Evolutionary conservation across 192 early-diverging fungal genomes (phyloP).

Genomic region (Phlyctochytrium planicorne): DNA sequence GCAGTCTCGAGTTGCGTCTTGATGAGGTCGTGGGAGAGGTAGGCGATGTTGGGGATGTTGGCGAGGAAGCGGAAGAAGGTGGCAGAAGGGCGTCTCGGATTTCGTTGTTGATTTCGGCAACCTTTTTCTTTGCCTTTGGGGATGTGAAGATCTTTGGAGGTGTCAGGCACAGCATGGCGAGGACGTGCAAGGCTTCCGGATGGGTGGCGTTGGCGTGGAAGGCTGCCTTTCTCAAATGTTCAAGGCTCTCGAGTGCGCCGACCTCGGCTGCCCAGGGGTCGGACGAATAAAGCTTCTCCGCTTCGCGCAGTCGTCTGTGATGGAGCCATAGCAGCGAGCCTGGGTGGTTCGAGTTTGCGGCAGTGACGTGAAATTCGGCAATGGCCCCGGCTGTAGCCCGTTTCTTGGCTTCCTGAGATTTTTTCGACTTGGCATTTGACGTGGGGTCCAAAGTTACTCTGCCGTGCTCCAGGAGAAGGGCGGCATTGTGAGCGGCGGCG

Average conservation of each 20-base stretch:
- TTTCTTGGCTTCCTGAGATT: neutral
- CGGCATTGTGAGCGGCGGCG: slow-evolving; percentile 7
- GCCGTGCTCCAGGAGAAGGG: slow-evolving; percentile 3
- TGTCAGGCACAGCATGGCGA: neutral
- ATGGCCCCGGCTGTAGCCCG: neutral
- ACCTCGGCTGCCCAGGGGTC: neutral
- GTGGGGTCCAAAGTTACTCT: neutral
- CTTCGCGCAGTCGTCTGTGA: neutral
- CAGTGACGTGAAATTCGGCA: neutral
- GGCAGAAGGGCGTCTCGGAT: neutral
- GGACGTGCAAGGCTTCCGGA: slow-evolving; percentile 1
- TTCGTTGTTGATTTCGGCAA: neutral
- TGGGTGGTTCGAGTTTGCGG: neutral
- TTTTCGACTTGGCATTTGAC: neutral
- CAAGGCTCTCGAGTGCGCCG: neutral
- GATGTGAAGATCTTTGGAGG: neutral
- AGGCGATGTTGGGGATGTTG: neutral
- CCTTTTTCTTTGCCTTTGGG: neutral
- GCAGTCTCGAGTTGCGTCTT: too few relatives aligned
- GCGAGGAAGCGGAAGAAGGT: neutral
- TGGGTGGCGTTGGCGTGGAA: neutral
- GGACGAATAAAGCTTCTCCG: neutral
- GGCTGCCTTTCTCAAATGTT: neutral
- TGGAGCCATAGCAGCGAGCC: slow-evolving; percentile 5
- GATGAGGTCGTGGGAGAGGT: slow-evolving; percentile 7